Evolutionary conservation across 768 basidiomycete genomes (phyloP), one percentile per base, ranked within the genome.

Genomic region (Astraeus odoratus): DNA sequence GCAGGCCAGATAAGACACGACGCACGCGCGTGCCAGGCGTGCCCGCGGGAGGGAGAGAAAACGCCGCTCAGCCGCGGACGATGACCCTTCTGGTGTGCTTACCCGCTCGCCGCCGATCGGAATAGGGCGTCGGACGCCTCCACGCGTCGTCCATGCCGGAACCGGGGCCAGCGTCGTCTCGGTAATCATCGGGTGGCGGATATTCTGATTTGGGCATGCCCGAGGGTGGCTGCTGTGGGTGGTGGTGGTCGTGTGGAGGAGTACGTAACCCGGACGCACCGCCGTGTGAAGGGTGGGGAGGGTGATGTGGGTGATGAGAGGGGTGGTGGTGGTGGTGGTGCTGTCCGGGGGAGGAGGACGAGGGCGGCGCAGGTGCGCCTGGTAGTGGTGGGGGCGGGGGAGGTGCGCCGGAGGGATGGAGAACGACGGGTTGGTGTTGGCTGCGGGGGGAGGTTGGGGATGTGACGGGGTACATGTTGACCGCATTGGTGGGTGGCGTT

Each of bases 31-130:
- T n/a, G 27, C 6, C 7, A 29, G 27, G 39, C 38, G 22, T n/a
- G 16, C 10, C 33, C 5, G 3, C 39, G 30, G 3, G 20, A 8
- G 16, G 31, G 0, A 13, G 1, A 50, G 46, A 43, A 39, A 53
- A 15, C 25, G 9, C 20, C 12, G 25, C n/a, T 39, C 15, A 49
- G 30, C 33, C 50, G 38, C 76, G 66, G 47, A 83, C 78, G 50
- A 87, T 77, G 26, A 87, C 79, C 43, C 86, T 76, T 56, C 71
- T 73, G 19, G 86, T 88, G 59, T 88, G 86, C 60, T 89, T 89
- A 40, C 86, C 86, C 42, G 86, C 86, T 46, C 86, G 71, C 44
- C 86, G 70, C 19, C 86, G 77, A 59, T 86, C 85, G 31, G 76
- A 75, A 55, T 82, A 80, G 18, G 86, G 84, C 63, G 80, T 86